A percentile compares a stretch with the other conserved stretches of the same genome.
phyloP scores from a whole-genome alignment of 2,329 filamentous ascomycete genomes.

The Fusarium hostae region DNA sequence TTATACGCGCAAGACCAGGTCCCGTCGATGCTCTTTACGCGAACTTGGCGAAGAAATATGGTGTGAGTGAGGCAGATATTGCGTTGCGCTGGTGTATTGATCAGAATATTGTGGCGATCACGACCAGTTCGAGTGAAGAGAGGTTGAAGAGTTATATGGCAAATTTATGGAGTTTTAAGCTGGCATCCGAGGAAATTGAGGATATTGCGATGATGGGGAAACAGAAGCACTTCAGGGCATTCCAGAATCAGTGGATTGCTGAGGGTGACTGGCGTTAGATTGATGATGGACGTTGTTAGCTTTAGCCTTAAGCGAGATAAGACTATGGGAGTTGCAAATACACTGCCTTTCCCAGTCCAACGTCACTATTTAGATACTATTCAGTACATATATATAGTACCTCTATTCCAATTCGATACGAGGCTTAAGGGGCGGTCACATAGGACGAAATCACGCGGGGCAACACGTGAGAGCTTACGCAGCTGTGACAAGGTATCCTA shows the following conservation, averaged over 20 bases:
- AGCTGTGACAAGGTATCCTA: background rate
- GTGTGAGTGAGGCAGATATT: background rate
- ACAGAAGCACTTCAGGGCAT: background rate
- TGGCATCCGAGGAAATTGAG: background rate
- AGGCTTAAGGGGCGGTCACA: background rate
- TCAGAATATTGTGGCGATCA: background rate
- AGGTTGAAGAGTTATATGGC: background rate
- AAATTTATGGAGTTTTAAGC: background rate
- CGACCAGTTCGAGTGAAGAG: background rate
- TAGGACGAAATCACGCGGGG: background rate
- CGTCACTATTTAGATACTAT: background rate
- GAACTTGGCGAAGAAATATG: background rate
- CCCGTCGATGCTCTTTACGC: background rate
- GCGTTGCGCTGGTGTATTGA: background rate
- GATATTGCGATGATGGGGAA: background rate
- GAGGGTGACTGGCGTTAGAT: background rate
- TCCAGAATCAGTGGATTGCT: background rate
- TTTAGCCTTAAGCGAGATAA: background rate
- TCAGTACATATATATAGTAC: background rate
- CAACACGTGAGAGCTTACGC: background rate
- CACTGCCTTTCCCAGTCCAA: background rate
- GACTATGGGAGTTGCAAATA: background rate
- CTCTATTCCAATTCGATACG: background rate
- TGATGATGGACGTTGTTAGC: background rate
- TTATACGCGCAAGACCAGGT: background rate